A percentile compares a stretch with the other conserved stretches of the same genome.
phyloP scores from a whole-genome alignment of 768 basidiomycete species.

The Kwoniella shandongensis region DNA sequence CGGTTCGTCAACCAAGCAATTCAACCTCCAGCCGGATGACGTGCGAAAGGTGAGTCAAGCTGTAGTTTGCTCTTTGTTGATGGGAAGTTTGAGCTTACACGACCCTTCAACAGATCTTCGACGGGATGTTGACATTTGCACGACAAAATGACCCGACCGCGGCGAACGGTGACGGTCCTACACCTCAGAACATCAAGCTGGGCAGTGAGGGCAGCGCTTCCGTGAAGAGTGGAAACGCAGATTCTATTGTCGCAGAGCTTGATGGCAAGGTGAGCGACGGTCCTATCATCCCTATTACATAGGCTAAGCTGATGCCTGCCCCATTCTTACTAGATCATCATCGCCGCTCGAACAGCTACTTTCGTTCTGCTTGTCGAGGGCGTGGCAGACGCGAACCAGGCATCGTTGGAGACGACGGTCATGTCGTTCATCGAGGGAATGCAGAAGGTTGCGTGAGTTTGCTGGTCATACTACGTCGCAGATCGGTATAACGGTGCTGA shows the following conservation, averaged over 20 bases:
- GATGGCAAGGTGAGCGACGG: constrained; percentile 29
- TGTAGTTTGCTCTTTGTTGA: not conserved
- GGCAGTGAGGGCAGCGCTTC: constrained; percentile 34
- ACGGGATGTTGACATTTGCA: constrained; percentile 32
- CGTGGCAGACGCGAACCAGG: constrained; percentile 17
- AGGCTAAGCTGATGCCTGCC: too few species aligned
- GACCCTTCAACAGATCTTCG: constrained; percentile 24
- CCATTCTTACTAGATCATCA: constrained; percentile 18
- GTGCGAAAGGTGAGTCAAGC: constrained; percentile 29
- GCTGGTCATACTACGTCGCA: too few species aligned
- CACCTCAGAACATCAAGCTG: constrained; percentile 25
- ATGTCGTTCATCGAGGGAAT: constrained; percentile 32
- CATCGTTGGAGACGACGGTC: constrained; percentile 21
- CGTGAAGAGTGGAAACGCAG: constrained; percentile 23
- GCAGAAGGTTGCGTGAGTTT: constrained; percentile 34
- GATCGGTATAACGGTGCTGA: too few species aligned
- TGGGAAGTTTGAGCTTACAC: not conserved
- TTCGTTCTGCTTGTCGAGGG: constrained; percentile 33
- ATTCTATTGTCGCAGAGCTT: constrained; percentile 28
- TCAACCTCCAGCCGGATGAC: constrained; percentile 30
- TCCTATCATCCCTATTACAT: not conserved
- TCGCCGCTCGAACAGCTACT: constrained; percentile 32
- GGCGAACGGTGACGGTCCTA: constrained; percentile 29
- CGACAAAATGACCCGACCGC: constrained; percentile 33
- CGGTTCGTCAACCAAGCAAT: constrained; percentile 22